These are phyloP conservation scores for Isoetes taiwanensis DNA, from an alignment of 75 land plant genomes.

Conservation along the genomic window DNA sequence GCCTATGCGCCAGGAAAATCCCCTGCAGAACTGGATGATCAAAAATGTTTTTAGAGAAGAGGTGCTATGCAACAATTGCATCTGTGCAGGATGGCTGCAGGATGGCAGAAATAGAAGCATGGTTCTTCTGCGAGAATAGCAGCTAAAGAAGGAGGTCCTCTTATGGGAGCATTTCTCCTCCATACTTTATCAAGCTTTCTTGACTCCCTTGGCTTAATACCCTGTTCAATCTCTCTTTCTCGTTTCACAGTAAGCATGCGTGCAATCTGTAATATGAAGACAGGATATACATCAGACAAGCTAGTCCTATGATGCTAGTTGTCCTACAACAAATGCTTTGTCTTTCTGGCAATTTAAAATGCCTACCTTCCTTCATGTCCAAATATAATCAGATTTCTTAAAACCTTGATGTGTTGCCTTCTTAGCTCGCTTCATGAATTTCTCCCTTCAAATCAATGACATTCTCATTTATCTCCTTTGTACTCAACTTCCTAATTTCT, in stretches of 20 bases:
- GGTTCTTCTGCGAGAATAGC: slow-evolving; percentile 34
- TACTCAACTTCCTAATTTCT: slow-evolving; percentile 56
- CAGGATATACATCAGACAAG: no score
- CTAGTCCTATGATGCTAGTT: no score
- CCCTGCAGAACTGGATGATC: no score
- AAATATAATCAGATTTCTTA: slow-evolving; percentile 62
- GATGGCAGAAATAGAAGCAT: no score
- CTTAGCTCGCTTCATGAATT: slow-evolving; percentile 59
- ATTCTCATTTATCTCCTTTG: slow-evolving; percentile 59
- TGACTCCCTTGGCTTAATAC: slow-evolving; percentile 62
- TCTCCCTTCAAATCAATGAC: slow-evolving; percentile 86
- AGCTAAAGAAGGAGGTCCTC: slow-evolving; percentile 73
- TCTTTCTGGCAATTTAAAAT: no score
- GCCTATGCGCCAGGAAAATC: no score
- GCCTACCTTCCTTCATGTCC: slow-evolving; percentile 68
- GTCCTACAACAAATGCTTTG: no score
- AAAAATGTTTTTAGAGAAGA: no score
- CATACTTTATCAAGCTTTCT: slow-evolving; percentile 74
- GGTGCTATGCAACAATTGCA: no score
- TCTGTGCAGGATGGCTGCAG: no score
- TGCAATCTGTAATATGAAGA: slow-evolving; percentile 75
- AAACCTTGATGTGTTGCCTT: slow-evolving; percentile 60
- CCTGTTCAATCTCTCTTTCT: slow-evolving; percentile 84
- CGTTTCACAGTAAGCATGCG: slow-evolving; percentile 84
- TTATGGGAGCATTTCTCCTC: slow-evolving; percentile 61